Evolutionary conservation across 108 stramenopile species (phyloP), one percentile per base, ranked within the genome.

Genomic region (Stephanodiscus triporus): DNA sequence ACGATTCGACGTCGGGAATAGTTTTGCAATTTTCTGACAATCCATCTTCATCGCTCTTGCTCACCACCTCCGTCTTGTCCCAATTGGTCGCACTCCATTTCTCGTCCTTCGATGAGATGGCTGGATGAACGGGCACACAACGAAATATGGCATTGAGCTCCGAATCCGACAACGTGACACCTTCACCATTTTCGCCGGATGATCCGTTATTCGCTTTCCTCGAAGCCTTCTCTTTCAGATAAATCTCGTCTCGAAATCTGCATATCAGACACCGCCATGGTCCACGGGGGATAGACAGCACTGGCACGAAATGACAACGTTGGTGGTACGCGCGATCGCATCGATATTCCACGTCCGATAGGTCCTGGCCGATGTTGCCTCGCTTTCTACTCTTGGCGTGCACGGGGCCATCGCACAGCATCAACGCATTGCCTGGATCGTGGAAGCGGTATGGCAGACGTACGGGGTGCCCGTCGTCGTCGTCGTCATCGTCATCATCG

Each of bases 251-350:
- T 23, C 67, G 72, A 56, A 57, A 79, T 56, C 59, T 70, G 63
- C 95, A 96, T 27, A 91, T 71, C 29, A 92, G 72, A 71, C 95
- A 96, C 22, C 83, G 54, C 90, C 92, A 96, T 11, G 86, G 78
- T 16, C 88, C 88, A 5, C 88, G 79, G 17, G 95, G 95, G 0
- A 93, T 47, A 4, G 66, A 61, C 20, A 92, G 65, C n/a, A 93
- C 63, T 0, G 95, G 95, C 19, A 93, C 88, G 67, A 93, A 96
- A 66, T 93, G 95, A 80, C 95, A 96, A 61, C 81, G 87, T 70
- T 96, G 95, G 74, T 96, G 95, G 71, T 85, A 95, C 22, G 90
- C 73, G 53, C 93, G 85, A 68, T 92, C 77, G 75, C 93, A 95
- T 23, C 51, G 58, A 40, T 81, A 77, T 22, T 62, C 60, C n/a